These are phyloP conservation scores for Erigeron philadelphicus DNA, from an alignment of 140 eudicot species.

Conservation along the genomic window DNA sequence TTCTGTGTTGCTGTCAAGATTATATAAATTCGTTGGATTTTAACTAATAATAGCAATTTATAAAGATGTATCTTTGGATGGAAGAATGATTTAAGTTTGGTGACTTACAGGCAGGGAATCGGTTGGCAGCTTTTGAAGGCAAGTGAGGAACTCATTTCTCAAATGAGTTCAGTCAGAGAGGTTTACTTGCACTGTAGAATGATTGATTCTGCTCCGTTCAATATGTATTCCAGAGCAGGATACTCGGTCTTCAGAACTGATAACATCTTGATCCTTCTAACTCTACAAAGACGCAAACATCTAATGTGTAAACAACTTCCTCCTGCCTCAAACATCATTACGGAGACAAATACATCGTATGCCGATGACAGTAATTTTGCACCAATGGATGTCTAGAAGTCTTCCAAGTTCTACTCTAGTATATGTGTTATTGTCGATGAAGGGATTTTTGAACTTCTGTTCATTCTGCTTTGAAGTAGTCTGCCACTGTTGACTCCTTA, in stretches of 20 bases:
- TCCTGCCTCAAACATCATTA: conserved; percentile 35
- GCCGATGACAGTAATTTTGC: conserved; percentile 32
- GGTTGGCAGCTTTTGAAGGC: conserved; percentile 97
- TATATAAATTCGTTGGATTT: neutral
- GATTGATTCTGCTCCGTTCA: conserved; percentile 84
- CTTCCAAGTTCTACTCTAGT: neutral
- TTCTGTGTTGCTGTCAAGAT: conserved; percentile 9
- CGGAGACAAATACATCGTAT: conserved; percentile 30
- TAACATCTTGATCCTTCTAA: conserved; percentile 61
- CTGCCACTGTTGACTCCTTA: conserved; percentile 7
- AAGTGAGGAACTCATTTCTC: conserved; percentile 79
- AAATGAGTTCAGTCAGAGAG: conserved; percentile 65
- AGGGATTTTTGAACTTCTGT: conserved; percentile 16
- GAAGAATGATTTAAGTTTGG: conserved; percentile 1
- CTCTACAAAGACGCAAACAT: conserved; percentile 88
- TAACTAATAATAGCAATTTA: neutral
- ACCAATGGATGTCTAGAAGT: conserved; percentile 26
- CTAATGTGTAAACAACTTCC: conserved; percentile 85
- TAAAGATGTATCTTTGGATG: conserved; percentile 2
- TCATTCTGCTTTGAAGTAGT: conserved; percentile 16
- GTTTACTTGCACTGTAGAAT: conserved; percentile 88
- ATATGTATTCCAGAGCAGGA: conserved; percentile 89
- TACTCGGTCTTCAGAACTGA: conserved; percentile 69
- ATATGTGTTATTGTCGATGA: neutral
- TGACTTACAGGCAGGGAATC: conserved; percentile 69